Evolutionary conservation across 2,329 filamentous ascomycete genomes (phyloP).

Genomic region (Monosporascus sp.): DNA sequence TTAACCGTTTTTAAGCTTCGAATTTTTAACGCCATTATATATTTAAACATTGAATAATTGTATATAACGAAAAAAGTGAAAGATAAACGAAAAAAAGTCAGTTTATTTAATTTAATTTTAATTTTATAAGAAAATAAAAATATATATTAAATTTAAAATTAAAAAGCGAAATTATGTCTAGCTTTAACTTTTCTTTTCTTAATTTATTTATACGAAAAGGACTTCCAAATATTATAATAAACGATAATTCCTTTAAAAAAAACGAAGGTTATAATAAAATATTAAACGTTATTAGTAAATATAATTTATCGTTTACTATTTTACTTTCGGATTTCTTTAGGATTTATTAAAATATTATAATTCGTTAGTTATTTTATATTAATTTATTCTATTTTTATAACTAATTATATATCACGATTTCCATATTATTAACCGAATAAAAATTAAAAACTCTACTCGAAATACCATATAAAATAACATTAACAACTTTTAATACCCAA

Average conservation of each 20-base stretch:
- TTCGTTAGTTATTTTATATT: background rate
- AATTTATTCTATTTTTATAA: background rate
- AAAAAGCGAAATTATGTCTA: background rate
- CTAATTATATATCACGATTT: background rate
- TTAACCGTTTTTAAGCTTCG: too few relatives aligned
- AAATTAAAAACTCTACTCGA: background rate
- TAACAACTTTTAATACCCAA: background rate
- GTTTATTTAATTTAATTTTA: too few relatives aligned
- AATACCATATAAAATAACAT: background rate
- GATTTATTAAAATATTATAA: background rate
- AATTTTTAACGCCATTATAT: too few relatives aligned
- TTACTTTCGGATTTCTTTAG: background rate
- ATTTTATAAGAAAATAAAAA: too few relatives aligned
- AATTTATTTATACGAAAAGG: background rate
- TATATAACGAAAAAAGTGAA: too few relatives aligned
- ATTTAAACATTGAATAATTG: too few relatives aligned
- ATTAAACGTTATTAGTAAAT: too few relatives aligned
- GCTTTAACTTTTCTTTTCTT: background rate
- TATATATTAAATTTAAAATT: too few relatives aligned
- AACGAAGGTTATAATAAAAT: too few relatives aligned
- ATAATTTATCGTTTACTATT: too few relatives aligned
- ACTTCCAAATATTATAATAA: background rate
- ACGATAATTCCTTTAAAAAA: too few relatives aligned
- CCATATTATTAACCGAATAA: background rate
- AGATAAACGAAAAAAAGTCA: too few relatives aligned